These are phyloP conservation scores for Azolla pinnata DNA, from an alignment of 75 land plant species.

Conservation along the genomic window DNA sequence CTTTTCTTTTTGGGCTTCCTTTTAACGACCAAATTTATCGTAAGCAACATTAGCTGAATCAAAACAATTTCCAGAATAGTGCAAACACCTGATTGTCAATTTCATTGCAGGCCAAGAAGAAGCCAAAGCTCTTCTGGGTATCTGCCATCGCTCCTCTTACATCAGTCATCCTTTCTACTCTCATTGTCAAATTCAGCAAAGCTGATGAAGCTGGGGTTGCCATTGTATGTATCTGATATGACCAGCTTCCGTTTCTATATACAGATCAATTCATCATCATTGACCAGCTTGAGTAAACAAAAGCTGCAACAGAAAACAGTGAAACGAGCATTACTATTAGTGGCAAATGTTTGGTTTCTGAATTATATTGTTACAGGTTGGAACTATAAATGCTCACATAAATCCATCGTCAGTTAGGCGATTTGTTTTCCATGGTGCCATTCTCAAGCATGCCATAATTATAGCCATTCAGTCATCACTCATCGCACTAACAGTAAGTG, in stretches of 20 bases:
- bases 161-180: slow-evolving; percentile 74
- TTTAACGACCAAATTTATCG: slow-evolving; percentile 30
- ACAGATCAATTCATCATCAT: too few relatives aligned
- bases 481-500: slow-evolving; percentile 17
- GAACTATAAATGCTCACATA: slow-evolving; percentile 11
- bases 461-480: slow-evolving; percentile 16
- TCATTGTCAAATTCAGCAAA: slow-evolving; percentile 51
- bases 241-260: too few relatives aligned
- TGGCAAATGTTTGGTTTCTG: too few relatives aligned
- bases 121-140: slow-evolving; percentile 73
- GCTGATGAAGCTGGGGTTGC: slow-evolving; percentile 65
- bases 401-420: slow-evolving; percentile 20
- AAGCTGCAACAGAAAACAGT: too few relatives aligned
- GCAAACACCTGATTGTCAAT: neutral
- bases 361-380: slow-evolving; percentile 25
- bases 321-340: too few relatives aligned
- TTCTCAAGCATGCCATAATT: slow-evolving; percentile 11
- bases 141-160: slow-evolving; percentile 78
- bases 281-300: too few relatives aligned
- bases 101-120: slow-evolving; percentile 46
- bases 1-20: slow-evolving; percentile 41
- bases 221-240: slow-evolving; percentile 41
- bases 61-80: neutral
- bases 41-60: slow-evolving; percentile 19
- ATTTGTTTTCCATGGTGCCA: slow-evolving; percentile 10